Conservation (phyloP, 305 asterid genomes). For the Fraxinus velutina region DNA sequence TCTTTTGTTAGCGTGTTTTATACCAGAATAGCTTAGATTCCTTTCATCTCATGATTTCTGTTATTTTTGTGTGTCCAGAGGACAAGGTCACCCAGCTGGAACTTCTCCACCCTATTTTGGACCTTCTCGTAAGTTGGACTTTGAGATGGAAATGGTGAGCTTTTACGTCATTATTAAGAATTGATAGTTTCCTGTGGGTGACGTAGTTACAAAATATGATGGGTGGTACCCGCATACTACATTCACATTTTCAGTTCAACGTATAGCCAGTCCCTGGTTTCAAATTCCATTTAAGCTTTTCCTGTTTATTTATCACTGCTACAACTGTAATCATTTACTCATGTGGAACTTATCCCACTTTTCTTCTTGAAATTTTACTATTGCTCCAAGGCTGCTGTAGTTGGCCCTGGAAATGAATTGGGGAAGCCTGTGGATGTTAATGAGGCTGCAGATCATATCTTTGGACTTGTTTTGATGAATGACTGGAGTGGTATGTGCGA, state of each 20-base stretch:
- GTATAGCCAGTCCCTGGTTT: neutral
- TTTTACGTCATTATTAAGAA: conserved; percentile 4
- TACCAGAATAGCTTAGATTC: neutral
- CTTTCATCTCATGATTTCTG: conserved; percentile 17
- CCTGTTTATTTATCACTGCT: conserved; percentile 5
- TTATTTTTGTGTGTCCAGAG: conserved; percentile 50
- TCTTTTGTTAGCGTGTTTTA: conserved; percentile 4
- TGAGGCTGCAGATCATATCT: conserved; percentile 85
- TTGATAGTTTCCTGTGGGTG: neutral
- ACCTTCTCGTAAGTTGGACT: conserved; percentile 92
- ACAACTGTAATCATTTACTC: conserved; percentile 1
- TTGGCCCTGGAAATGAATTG: conserved; percentile 85
- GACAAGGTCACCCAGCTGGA: conserved; percentile 74
- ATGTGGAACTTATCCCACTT: conserved; percentile 13
- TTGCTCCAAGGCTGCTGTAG: conserved; percentile 77
- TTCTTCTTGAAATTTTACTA: conserved; percentile 17
- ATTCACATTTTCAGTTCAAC: neutral
- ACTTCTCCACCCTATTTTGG: conserved; percentile 77
- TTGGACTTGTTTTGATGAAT: conserved; percentile 91
- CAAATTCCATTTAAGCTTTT: conserved; percentile 7
- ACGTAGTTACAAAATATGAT: neutral
- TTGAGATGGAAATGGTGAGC: conserved; percentile 93
- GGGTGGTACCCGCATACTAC: neutral
- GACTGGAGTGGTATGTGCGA: conserved; percentile 88
- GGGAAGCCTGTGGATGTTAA: conserved; percentile 68